A percentile compares a stretch with the other conserved stretches of the same genome.
Evolutionary conservation across 108 stramenopile species (phyloP).

Genomic region (Cyclotella atomus): DNA sequence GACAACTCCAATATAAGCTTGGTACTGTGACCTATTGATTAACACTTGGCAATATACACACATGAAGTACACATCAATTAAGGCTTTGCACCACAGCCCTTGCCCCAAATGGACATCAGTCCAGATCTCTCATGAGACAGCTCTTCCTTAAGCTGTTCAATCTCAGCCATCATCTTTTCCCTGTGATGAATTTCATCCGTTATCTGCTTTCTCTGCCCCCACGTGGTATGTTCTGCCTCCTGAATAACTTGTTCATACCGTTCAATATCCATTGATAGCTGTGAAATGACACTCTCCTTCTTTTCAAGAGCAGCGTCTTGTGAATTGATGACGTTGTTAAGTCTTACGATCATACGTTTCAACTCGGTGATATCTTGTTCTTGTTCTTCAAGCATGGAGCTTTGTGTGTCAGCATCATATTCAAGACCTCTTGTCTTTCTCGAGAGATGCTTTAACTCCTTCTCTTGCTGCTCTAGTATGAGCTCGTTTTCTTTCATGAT

Average conservation of each 20-base stretch:
- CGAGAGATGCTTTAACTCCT: constrained; percentile 12
- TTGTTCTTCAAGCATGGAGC: constrained; percentile 20
- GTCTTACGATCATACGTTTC: constrained; percentile 17
- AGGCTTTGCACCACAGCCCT: not conserved
- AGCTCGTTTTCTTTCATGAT: constrained; percentile 9
- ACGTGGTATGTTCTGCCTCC: constrained; percentile 31
- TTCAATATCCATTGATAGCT: constrained; percentile 19
- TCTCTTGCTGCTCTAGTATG: constrained; percentile 22
- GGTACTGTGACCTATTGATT: no score
- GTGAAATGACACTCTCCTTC: constrained; percentile 20
- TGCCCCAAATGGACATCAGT: constrained; percentile 1
- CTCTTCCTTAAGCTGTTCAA: constrained; percentile 26
- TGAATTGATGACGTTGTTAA: constrained; percentile 25
- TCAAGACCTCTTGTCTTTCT: constrained; percentile 27
- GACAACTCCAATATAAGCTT: no score
- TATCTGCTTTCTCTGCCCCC: constrained; percentile 13
- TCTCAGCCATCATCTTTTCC: constrained; percentile 21
- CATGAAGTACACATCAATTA: no score
- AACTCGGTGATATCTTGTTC: constrained; percentile 21
- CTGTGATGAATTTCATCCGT: constrained; percentile 9
- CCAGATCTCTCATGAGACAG: not conserved
- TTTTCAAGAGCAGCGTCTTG: constrained; percentile 23
- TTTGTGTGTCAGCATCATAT: constrained; percentile 9
- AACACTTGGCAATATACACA: no score
- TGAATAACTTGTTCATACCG: constrained; percentile 30